A percentile compares a stretch with the other conserved stretches of the same genome.
Conservation (phyloP, 352 stramenopile species). For the Phytophthora ramorum region DNA sequence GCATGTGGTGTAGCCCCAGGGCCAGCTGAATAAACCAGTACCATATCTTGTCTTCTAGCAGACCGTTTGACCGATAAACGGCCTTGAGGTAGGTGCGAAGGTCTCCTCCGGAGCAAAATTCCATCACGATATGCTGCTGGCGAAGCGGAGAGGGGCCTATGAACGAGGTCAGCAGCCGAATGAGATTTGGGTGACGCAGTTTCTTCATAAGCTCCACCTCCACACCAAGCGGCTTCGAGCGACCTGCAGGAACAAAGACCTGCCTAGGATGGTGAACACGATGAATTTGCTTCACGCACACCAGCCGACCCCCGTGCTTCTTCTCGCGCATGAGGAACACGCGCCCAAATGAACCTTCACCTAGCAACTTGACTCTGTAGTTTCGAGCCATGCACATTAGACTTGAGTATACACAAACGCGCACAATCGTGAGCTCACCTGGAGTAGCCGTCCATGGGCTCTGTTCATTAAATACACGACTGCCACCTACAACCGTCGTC, state of each 20-base stretch:
- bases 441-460: conserved; percentile 55
- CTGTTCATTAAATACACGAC: conserved; percentile 26
- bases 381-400: neutral
- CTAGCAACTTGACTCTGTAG: conserved; percentile 67
- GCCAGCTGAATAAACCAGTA: conserved; percentile 93
- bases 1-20: conserved; percentile 91
- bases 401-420: neutral
- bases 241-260: conserved; percentile 1
- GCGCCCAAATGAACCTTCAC: conserved; percentile 91
- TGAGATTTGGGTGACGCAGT: conserved; percentile 92
- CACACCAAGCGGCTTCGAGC: conserved; percentile 30
- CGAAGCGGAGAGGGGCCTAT: conserved; percentile 12
- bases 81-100: conserved; percentile 45
- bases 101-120: conserved; percentile 90
- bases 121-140: conserved; percentile 90
- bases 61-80: conserved; percentile 4
- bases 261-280: conserved; percentile 42
- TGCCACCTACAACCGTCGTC: neutral
- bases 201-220: conserved; percentile 81
- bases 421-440: conserved; percentile 31
- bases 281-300: conserved; percentile 91
- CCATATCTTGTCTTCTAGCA: conserved; percentile 80
- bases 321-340: conserved; percentile 92
- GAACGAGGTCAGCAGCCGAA: conserved; percentile 85
- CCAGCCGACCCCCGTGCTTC: conserved; percentile 52